A percentile compares a stretch with the other conserved stretches of the same genome.
Evolutionary conservation across 2,329 filamentous ascomycete species (phyloP).

Genomic region (Dothiorella sarmentorum): DNA sequence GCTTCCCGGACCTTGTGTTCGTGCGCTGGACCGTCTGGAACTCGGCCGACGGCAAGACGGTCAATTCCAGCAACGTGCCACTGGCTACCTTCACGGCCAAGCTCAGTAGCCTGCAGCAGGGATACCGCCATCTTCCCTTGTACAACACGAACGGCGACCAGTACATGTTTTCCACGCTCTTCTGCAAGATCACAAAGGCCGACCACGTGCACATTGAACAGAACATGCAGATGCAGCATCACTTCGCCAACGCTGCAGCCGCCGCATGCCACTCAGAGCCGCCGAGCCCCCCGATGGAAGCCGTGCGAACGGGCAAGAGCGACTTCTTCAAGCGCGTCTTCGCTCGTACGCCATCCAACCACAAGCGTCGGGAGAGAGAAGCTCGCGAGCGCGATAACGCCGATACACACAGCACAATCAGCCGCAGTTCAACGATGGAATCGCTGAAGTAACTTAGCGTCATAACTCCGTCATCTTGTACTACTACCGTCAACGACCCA

Average conservation of each 20-base stretch:
- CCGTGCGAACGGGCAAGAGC: constrained; percentile 26
- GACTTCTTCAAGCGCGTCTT: constrained; percentile 43
- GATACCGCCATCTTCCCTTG: constrained; percentile 87
- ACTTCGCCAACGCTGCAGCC: constrained; percentile 10
- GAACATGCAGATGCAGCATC: constrained; percentile 18
- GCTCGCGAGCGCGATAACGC: constrained; percentile 30
- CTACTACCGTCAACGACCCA: constrained; percentile 9
- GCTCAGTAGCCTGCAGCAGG: constrained; percentile 81
- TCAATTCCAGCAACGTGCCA: constrained; percentile 56
- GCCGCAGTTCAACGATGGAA: constrained; percentile 37
- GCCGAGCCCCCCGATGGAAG: constrained; percentile 30
- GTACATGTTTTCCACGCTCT: constrained; percentile 90
- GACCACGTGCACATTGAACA: constrained; percentile 44
- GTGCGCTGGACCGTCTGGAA: constrained; percentile 91
- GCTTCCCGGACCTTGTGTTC: constrained; percentile 89
- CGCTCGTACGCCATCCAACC: constrained; percentile 42
- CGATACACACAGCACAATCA: constrained; percentile 25
- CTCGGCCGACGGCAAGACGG: constrained; percentile 65
- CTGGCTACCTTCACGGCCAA: constrained; percentile 92
- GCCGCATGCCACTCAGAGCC: constrained; percentile 27
- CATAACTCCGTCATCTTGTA: constrained; percentile 2
- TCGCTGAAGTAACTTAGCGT: constrained; percentile 12
- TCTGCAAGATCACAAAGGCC: constrained; percentile 77
- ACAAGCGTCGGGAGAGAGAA: constrained; percentile 36
- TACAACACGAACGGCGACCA: constrained; percentile 86